Base-by-base conservation (phyloP, 1,284 basidiomycete genomes). In the Puccinia polysora region DNA sequence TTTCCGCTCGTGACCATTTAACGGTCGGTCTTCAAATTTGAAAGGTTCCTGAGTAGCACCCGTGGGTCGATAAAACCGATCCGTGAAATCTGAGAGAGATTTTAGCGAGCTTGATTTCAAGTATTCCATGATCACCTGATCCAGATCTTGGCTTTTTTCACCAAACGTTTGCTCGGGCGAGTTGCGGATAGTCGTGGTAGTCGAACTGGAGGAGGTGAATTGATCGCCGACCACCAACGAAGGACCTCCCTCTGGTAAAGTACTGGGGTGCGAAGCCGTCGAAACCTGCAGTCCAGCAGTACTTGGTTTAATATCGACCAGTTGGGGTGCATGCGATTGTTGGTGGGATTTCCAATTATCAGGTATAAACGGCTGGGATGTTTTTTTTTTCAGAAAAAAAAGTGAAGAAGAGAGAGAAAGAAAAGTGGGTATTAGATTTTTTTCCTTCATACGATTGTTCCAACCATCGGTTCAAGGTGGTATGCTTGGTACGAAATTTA, bases 171-270 rank as follows among this genome's bases (percentile, higher is more conserved):
- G n/a, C n/a, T n/a, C n/a, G n/a, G n/a, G n/a, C n/a, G n/a, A n/a
- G n/a, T 45, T 45, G 43, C n/a, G n/a, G n/a, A 10, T 10, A n/a
- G n/a, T n/a, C n/a, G n/a, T n/a, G n/a, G n/a, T n/a, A n/a, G n/a
- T n/a, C 53, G 5, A 32, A 30, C n/a, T 25, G 4, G 36, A 15
- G 40, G 59, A 40, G 4, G 59, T 45, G 28, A 62, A 62, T 8
- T 40, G 38, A 40, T 62, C 40, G 40, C 28, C 47, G 59, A 62
- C 59, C 36, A 62, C 28, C 15, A 20, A 40, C 4, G 36, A 47
- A 20, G 68, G 68, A 18, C 68, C 68, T 5, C 68, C 68, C n/a
- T 70, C 45, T 36, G 68, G 68, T 18, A 70, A 43, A 15, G 68
- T 70, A 25, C 58, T 60, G 8, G 68, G 68, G 52, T 70, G 68